Evolutionary conservation across 352 stramenopile genomes (phyloP), one percentile per base, ranked within the genome.

Genomic region (Phytophthora tubulina): DNA sequence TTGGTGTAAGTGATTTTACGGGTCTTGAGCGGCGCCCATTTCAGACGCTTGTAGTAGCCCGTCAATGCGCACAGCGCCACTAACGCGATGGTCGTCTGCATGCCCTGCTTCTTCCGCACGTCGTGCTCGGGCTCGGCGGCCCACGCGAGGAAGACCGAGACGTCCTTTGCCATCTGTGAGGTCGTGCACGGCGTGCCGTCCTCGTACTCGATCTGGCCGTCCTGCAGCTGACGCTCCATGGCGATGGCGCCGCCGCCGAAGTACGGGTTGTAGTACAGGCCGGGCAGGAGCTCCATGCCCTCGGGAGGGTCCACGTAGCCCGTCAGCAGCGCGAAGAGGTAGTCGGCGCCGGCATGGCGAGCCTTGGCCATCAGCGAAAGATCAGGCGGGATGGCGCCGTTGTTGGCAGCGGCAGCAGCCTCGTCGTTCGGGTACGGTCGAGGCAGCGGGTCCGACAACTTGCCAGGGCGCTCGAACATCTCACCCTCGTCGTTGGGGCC

Each of bases 231-330:
- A 62, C 97, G 95, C 65, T 98, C 96, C 98, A 99, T 99, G 71
- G 96, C 96, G 88, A 99, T 99, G 49, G 95, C 95, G 65, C 97
- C 97, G 44, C 98, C 98, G 27, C 95, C 91, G 70, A 99, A 99
- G 89, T 99, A 99, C 35, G 97, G 98, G 86, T 99, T 99, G 92
- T 99, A 99, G 86, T 99, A 98, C 27, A 99, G 89, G 30, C 92
- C 91, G 14, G 72, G 68, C 38, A 92, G 74, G 14, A 97, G 67
- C 57, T 96, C 90, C 76, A 91, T 97, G 68, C 94, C 93, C 75
- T 96, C 91, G 58, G 96, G 98, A 15, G 96, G 77, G 27, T 99
- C 97, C 38, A 96, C 91, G 88, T 99, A 99, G 52, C 97, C 98
- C 56, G 97, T 99, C 55, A 99, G 82, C 27, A 99, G 85, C 14